A percentile compares a stretch with the other conserved stretches of the same genome.
Evolutionary conservation across 2,329 filamentous ascomycete genomes (phyloP).

Genomic region (Thermothelomyces thermophilus): DNA sequence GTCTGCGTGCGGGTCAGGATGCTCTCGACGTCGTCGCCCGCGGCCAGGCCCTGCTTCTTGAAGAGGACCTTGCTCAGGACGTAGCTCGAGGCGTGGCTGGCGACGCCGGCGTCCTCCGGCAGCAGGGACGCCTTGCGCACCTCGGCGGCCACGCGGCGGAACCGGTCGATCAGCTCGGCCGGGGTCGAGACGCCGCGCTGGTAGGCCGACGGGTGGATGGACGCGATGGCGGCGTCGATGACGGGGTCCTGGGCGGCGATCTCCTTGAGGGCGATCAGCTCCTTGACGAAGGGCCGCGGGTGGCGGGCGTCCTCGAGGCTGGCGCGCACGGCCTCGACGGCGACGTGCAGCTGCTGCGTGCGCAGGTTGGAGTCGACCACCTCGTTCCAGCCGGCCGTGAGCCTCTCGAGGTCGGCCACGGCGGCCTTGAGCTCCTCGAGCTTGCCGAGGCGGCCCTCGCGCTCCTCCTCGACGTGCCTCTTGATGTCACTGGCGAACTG

Average conservation of each 20-base stretch:
- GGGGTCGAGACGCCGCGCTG: constrained; percentile 82
- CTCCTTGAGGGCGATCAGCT: constrained; percentile 91
- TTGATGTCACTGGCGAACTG: constrained; percentile 74
- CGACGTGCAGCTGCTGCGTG: constrained; percentile 93
- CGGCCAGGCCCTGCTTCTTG: constrained; percentile 81
- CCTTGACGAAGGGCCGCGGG: constrained; percentile 80
- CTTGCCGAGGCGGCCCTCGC: constrained; percentile 77
- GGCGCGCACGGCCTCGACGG: constrained; percentile 84
- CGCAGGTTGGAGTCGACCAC: constrained; percentile 86
- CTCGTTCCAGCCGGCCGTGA: constrained; percentile 83
- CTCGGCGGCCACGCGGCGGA: constrained; percentile 85
- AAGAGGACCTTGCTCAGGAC: constrained; percentile 92
- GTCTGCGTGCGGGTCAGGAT: constrained; percentile 85
- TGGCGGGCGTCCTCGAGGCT: constrained; percentile 68
- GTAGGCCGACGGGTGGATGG: constrained; percentile 89
- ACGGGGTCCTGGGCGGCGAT: constrained; percentile 78
- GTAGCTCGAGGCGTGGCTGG: constrained; percentile 85
- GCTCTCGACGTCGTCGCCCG: constrained; percentile 87
- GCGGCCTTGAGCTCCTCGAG: constrained; percentile 71
- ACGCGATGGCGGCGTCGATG: constrained; percentile 89
- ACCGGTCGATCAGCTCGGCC: constrained; percentile 85
- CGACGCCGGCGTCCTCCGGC: constrained; percentile 88
- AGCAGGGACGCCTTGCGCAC: constrained; percentile 91
- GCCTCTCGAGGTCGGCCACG: constrained; percentile 76
- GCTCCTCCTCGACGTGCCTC: constrained; percentile 79